These are phyloP conservation scores for Metschnikowia anglica DNA, from an alignment of 805 yeast genomes.

Conservation along the genomic window DNA sequence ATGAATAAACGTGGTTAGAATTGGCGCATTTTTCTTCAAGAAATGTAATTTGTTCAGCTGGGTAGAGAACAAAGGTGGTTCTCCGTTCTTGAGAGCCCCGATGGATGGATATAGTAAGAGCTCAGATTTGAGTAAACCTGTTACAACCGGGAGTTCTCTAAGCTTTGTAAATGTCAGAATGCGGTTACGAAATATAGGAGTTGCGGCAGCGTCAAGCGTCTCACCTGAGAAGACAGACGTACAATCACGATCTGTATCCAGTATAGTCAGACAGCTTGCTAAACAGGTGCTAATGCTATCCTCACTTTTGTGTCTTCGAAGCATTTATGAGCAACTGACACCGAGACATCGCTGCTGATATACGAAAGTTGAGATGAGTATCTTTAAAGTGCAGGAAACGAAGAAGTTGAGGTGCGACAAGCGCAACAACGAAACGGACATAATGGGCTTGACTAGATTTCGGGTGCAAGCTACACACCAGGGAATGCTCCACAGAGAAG, in stretches of 20 bases:
- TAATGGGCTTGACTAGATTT: too few species aligned
- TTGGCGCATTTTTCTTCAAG: constrained; percentile 32
- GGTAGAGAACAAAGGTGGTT: constrained; percentile 14
- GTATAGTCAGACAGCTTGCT: constrained; percentile 4
- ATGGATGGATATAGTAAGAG: constrained; percentile 13
- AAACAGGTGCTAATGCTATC: constrained; percentile 16
- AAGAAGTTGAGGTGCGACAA: too few species aligned
- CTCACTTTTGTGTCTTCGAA: constrained; percentile 12
- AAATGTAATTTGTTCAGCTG: constrained; percentile 21
- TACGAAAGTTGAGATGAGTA: too few species aligned
- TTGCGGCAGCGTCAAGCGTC: constrained; percentile 16
- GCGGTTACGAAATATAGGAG: constrained; percentile 14
- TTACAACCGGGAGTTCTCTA: constrained; percentile 20
- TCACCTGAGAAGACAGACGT: constrained; percentile 17
- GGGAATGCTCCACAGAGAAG: too few species aligned
- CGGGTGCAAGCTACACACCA: too few species aligned
- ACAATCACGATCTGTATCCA: constrained; percentile 2
- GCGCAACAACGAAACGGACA: too few species aligned
- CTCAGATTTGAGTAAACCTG: constrained; percentile 15
- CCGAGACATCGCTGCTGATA: too few species aligned
- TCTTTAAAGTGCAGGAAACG: too few species aligned
- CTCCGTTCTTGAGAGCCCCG: constrained; percentile 11
- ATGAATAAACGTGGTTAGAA: constrained; percentile 24
- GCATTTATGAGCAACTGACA: too few species aligned
- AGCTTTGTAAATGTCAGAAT: constrained; percentile 16